These are phyloP conservation scores for Gossypium davidsonii DNA, from an alignment of 441 rosid species.

Conservation along the genomic window DNA sequence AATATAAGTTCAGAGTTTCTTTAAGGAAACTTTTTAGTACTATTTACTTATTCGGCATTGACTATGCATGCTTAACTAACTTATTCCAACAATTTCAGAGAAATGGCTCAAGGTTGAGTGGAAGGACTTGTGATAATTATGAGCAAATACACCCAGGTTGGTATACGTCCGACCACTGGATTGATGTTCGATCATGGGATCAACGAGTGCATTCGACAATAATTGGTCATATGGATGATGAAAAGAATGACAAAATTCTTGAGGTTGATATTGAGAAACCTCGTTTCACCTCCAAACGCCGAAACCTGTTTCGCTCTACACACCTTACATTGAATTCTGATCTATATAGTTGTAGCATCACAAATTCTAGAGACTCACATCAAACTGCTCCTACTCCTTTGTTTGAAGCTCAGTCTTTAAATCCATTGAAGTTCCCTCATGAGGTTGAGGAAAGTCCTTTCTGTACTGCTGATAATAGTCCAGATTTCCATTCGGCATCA, in stretches of 20 bases:
- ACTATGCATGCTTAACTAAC: not conserved
- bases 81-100: conserved; percentile 36
- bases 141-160: conserved; percentile 26
- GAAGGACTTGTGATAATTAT: conserved; percentile 26
- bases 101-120: conserved; percentile 50
- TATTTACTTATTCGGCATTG: not conserved
- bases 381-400: conserved; percentile 47
- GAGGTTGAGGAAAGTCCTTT: conserved; percentile 44
- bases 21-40: not conserved
- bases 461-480: conserved; percentile 68
- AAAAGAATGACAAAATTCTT: conserved; percentile 58
- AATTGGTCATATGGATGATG: conserved; percentile 29
- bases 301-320: conserved; percentile 44
- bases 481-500: conserved; percentile 58
- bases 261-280: conserved; percentile 57
- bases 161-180: conserved; percentile 26
- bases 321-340: conserved; percentile 31
- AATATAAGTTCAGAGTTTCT: not conserved
- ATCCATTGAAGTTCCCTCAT: conserved; percentile 34
- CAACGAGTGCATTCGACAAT: conserved; percentile 24
- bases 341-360: conserved; percentile 34
- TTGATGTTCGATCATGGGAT: conserved; percentile 32
- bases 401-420: conserved; percentile 42
- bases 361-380: conserved; percentile 48
- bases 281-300: conserved; percentile 32